Evolutionary conservation across 371 early-diverging fungal genomes (phyloP), one percentile per base, ranked within the genome.

Genomic region (Mucor irregularis): DNA sequence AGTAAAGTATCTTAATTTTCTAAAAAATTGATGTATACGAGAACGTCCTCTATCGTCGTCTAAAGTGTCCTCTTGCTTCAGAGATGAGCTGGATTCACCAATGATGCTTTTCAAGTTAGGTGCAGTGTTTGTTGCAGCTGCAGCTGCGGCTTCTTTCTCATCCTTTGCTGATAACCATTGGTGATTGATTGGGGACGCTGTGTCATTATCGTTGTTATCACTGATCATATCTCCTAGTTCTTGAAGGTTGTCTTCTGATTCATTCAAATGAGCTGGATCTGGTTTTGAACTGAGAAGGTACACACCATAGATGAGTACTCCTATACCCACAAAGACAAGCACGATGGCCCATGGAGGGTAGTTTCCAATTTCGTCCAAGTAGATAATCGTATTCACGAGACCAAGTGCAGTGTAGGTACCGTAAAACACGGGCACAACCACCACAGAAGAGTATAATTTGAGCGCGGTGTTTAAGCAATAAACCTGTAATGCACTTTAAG

Each of bases 391-490:
- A 56, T 88, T 88, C 35, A 85, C 73, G 11, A 88, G 61, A 4
- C 86, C 83, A 24, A 88, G 65, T 0, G 84, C 80, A 6, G 86
- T 85, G 53, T 86, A 88, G 17, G 82, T 81, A 33, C 86, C 85
- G 56, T 84, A 86, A 51, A 88, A 88, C 0, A 83, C 80, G n/a
- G 89, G 89, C 0, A 86, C 87, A 2, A 87, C 87, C 19, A 86
- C 76, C 0, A 88, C 89, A 5, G 86, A 82, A 26, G 82, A 73
- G 26, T 83, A 84, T 9, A 85, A 52, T 53, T 85, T 86, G 1
- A 88, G 61, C 9, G 81, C 89, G 10, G 81, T 80, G 63, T 86
- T 88, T 22, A 88, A 62, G 49, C 89, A 88, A 55, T 84, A 86
- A 26, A 88, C 81, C 82, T 84, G 62, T 10, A 35, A 6, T 22